These are phyloP conservation scores for Tetrahymena borealis DNA, from an alignment of 73 alveolate species.

Conservation along the genomic window DNA sequence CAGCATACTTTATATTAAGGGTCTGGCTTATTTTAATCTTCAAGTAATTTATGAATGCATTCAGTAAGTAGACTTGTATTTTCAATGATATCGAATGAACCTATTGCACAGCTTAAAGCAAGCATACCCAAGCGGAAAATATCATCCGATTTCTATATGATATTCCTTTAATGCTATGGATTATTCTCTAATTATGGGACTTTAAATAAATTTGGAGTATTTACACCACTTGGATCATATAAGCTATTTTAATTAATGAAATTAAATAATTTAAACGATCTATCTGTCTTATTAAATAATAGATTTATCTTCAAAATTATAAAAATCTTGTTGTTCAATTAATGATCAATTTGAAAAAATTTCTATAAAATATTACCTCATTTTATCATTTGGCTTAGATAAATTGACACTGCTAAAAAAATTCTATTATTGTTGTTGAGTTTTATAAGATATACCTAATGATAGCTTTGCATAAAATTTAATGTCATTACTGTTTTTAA, in stretches of 20 bases:
- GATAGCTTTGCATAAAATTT: too few species aligned
- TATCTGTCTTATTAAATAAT: too few species aligned
- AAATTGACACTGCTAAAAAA: neutral
- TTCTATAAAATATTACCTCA: neutral
- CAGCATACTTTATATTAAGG: neutral
- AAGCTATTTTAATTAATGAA: neutral
- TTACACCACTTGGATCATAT: neutral
- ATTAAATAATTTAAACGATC: too few species aligned
- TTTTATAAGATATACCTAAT: neutral
- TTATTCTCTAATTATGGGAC: neutral
- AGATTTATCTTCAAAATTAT: too few species aligned
- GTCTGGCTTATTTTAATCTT: neutral
- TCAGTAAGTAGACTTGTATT: neutral
- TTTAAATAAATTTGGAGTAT: neutral
- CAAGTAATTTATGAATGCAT: neutral
- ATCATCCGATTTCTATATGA: neutral
- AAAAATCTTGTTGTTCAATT: too few species aligned
- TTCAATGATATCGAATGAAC: neutral
- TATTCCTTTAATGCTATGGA: neutral
- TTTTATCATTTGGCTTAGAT: neutral
- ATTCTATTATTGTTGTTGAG: neutral
- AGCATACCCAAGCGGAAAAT: neutral
- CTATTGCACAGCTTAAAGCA: neutral
- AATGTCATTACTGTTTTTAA: too few species aligned
- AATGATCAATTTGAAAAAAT: neutral